These are phyloP conservation scores for Tricholoma bakamatsutake DNA, from an alignment of 768 basidiomycete genomes.

Conservation along the genomic window DNA sequence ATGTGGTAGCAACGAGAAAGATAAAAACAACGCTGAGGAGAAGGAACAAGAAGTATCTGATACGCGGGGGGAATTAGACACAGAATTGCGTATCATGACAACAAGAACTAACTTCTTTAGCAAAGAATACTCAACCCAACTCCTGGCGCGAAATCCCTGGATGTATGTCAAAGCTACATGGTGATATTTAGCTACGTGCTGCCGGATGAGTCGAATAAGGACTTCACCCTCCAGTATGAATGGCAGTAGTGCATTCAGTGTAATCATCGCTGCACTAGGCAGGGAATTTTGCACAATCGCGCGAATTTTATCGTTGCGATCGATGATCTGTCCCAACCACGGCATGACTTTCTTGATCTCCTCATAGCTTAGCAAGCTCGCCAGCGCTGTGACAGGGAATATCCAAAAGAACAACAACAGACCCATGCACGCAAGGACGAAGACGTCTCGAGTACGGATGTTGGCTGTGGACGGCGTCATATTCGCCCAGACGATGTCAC, in stretches of 20 bases:
- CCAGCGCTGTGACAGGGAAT: conserved; percentile 83
- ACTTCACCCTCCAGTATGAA: conserved; percentile 78
- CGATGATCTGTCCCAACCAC: conserved; percentile 81
- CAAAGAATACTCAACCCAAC: conserved; percentile 90
- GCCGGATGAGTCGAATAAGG: conserved; percentile 7
- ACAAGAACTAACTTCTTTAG: conserved; percentile 70
- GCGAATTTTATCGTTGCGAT: conserved; percentile 70
- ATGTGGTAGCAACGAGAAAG: conserved; percentile 87
- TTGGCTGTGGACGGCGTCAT: conserved; percentile 61
- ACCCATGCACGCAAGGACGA: conserved; percentile 65
- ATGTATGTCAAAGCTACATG: conserved; percentile 65
- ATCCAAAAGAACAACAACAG: conserved; percentile 88
- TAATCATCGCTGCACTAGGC: conserved; percentile 86
- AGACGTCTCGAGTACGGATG: conserved; percentile 57
- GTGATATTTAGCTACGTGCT: not conserved
- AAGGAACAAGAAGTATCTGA: conserved; percentile 90
- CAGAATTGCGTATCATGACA: not conserved
- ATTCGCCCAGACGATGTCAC: conserved; percentile 94
- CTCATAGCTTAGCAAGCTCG: conserved; percentile 83
- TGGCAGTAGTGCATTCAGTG: conserved; percentile 82
- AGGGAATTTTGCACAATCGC: conserved; percentile 94
- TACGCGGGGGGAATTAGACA: conserved; percentile 3
- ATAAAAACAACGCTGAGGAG: conserved; percentile 92
- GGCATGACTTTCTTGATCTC: conserved; percentile 91
- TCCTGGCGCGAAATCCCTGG: conserved; percentile 87